These are phyloP conservation scores for Hypomyces rosellus DNA, from an alignment of 2,329 filamentous ascomycete genomes.

Conservation along the genomic window DNA sequence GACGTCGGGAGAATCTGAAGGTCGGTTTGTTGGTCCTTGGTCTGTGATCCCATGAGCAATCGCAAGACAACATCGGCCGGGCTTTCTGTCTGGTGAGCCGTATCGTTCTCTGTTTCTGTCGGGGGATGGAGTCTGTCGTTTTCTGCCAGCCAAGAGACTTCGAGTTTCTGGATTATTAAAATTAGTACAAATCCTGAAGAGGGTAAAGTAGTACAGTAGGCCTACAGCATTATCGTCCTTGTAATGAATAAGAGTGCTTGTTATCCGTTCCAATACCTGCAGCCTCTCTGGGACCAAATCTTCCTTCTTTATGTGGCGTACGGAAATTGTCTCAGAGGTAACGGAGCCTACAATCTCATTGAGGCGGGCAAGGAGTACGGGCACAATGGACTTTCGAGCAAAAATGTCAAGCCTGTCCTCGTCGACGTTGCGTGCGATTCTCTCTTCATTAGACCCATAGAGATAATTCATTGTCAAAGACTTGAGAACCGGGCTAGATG, in stretches of 20 bases:
- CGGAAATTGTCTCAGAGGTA: constrained; percentile 20
- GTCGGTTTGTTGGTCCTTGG: not conserved
- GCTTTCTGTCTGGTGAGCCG: constrained; percentile 29
- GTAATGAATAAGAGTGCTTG: constrained; percentile 24
- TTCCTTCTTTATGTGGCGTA: constrained; percentile 14
- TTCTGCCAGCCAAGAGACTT: constrained; percentile 38
- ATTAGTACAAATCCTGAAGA: not conserved
- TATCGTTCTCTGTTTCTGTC: not conserved
- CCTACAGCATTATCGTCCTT: constrained; percentile 18
- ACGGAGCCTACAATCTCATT: constrained; percentile 24
- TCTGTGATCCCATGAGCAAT: constrained; percentile 31
- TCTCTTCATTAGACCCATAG: constrained; percentile 25
- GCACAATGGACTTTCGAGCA: constrained; percentile 23
- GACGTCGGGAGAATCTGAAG: constrained; percentile 18
- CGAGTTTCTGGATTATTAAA: constrained; percentile 18
- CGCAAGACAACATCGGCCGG: constrained; percentile 39
- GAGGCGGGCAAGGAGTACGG: constrained; percentile 30
- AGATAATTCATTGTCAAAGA: constrained; percentile 26
- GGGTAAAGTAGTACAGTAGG: not conserved
- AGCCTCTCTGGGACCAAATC: constrained; percentile 19
- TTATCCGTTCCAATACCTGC: constrained; percentile 26
- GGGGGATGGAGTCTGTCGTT: constrained; percentile 3
- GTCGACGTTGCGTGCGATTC: constrained; percentile 17
- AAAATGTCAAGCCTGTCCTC: constrained; percentile 24
- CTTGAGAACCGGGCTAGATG: constrained; percentile 19